Percentiles rank a stretch among this genome's conserved stretches.
Conservation (phyloP, 352 stramenopile genomes). For the Achlya hypogyna region DNA sequence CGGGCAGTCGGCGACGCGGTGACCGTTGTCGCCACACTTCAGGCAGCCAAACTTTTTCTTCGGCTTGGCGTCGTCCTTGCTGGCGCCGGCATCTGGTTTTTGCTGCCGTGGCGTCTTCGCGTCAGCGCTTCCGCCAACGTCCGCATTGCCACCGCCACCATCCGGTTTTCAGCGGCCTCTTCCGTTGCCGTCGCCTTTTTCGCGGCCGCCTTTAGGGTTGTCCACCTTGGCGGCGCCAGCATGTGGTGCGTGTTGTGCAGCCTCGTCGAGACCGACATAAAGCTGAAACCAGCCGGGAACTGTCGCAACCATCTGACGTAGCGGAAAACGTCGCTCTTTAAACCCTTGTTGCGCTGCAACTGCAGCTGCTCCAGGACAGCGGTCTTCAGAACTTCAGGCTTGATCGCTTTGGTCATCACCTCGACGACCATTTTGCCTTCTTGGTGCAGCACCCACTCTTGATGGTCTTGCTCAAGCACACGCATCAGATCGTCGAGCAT, state of each 20-base stretch:
- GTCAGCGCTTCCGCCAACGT: too few relatives aligned
- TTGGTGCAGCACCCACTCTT: constrained; percentile 18
- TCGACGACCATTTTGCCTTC: constrained; percentile 17
- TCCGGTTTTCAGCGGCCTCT: too few relatives aligned
- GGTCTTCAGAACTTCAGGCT: background rate
- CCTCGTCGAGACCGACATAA: background rate
- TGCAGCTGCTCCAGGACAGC: background rate
- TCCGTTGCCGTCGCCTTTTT: too few relatives aligned
- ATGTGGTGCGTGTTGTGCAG: background rate
- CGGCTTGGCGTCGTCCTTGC: too few relatives aligned
- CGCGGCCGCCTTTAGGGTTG: background rate
- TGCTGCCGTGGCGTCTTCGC: too few relatives aligned
- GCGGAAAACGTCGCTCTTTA: constrained; percentile 10
- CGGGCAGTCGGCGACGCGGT: constrained; percentile 6
- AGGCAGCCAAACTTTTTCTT: background rate
- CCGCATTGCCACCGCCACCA: too few relatives aligned
- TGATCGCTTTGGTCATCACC: constrained; percentile 11
- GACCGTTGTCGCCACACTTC: constrained; percentile 9
- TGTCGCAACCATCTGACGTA: constrained; percentile 5
- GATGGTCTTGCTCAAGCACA: background rate
- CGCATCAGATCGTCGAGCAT: constrained; percentile 13
- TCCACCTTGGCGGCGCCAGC: background rate
- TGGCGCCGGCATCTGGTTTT: too few relatives aligned
- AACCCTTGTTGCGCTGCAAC: constrained; percentile 9
- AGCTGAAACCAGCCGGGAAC: background rate